phyloP scores from a whole-genome alignment of 2,329 filamentous ascomycete genomes.

The Colletotrichum sp. region DNA sequence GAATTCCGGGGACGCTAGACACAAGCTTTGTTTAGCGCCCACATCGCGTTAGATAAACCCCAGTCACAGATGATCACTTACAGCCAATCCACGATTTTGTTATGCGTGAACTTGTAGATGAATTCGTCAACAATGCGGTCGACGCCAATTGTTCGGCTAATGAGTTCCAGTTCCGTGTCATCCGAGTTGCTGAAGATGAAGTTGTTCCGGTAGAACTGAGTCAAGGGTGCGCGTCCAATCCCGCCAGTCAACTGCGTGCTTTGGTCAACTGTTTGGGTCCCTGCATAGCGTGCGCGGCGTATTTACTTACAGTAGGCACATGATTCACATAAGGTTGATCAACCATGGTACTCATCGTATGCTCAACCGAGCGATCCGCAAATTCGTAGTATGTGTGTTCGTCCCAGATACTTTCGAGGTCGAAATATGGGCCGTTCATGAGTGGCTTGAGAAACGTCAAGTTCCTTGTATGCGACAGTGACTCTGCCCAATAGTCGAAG shows the following conservation, averaged over 20 bases:
- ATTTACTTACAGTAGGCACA: not conserved
- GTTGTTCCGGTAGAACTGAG: slow-evolving; percentile 66
- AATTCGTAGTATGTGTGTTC: slow-evolving; percentile 79
- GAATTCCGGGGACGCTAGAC: slow-evolving; percentile 56
- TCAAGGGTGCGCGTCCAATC: slow-evolving; percentile 66
- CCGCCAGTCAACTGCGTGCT: slow-evolving; percentile 63
- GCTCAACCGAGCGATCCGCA: slow-evolving; percentile 68
- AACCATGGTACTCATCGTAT: slow-evolving; percentile 82
- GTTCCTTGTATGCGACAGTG: slow-evolving; percentile 69
- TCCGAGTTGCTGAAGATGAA: slow-evolving; percentile 65
- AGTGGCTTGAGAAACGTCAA: slow-evolving; percentile 68
- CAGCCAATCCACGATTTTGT: slow-evolving; percentile 36
- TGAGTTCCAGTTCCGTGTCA: slow-evolving; percentile 70
- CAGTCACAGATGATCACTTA: not conserved
- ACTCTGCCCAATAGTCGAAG: slow-evolving; percentile 59
- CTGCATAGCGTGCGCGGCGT: not conserved
- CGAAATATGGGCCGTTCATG: slow-evolving; percentile 69
- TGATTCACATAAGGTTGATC: slow-evolving; percentile 34
- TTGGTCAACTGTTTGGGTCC: not conserved
- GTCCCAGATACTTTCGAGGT: slow-evolving; percentile 79
- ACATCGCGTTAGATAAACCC: slow-evolving; percentile 70
- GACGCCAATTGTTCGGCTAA: slow-evolving; percentile 73
- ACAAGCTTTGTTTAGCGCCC: not conserved
- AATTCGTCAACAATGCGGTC: slow-evolving; percentile 78
- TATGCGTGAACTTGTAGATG: slow-evolving; percentile 68